A percentile compares a stretch with the other conserved stretches of the same genome.
Conservation (phyloP, 495 filamentous ascomycete genomes). For the Staphylotrichum tortipilum region DNA sequence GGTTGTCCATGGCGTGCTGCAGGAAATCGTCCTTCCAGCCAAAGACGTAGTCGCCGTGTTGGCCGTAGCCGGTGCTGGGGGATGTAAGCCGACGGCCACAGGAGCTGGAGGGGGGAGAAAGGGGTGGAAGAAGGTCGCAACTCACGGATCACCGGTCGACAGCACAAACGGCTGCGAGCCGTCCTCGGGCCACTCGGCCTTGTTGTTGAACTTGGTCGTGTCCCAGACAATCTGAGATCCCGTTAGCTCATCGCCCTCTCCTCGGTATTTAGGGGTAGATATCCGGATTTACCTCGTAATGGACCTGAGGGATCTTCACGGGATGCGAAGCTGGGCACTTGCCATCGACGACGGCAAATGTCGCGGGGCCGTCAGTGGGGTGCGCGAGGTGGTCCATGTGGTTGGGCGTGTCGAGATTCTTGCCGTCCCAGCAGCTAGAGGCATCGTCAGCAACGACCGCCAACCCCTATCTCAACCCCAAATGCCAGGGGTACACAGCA, state of each 20-base stretch:
- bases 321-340: slow-evolving; percentile 41
- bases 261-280: no score
- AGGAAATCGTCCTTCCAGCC: slow-evolving; percentile 42
- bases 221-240: slow-evolving; percentile 37
- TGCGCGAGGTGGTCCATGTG: slow-evolving; percentile 42
- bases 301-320: slow-evolving; percentile 42
- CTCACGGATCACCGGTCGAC: slow-evolving; percentile 32
- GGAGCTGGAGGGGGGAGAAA: no score
- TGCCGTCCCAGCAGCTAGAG: slow-evolving; percentile 44
- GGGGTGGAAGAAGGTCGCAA: not conserved
- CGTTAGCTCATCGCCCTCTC: no score
- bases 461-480: no score
- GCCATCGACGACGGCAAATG: slow-evolving; percentile 33
- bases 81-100: no score
- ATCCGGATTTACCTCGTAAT: slow-evolving; percentile 32
- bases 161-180: slow-evolving; percentile 43
- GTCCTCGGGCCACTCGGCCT: slow-evolving; percentile 36
- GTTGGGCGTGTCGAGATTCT: slow-evolving; percentile 43
- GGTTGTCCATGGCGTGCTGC: slow-evolving; percentile 43
- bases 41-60: slow-evolving; percentile 46
- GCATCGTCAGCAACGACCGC: not conserved
- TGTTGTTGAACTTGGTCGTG: slow-evolving; percentile 39
- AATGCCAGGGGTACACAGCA: no score
- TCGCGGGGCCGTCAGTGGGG: slow-evolving; percentile 36
- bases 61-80: slow-evolving; percentile 17